Evolutionary conservation across 768 basidiomycete species (phyloP), one percentile per base, ranked within the genome.

Genomic region (Rhodotorula kratochvilovae): DNA sequence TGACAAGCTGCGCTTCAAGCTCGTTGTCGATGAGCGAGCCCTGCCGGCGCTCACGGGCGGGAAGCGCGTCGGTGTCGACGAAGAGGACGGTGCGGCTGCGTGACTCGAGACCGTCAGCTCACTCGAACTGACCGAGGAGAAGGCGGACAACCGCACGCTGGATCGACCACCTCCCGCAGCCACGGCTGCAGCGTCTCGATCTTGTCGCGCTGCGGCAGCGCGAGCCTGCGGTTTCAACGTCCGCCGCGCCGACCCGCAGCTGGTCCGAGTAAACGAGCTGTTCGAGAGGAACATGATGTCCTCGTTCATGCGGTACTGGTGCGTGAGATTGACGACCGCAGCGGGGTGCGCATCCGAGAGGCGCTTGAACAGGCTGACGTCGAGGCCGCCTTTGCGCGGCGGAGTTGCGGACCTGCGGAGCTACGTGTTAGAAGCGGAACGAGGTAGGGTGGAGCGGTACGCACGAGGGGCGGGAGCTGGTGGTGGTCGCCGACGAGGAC

Each of bases 401-500:
- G 1, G 81, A 83, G 77, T 90, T 92, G 61, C 89, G 88, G 42
- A 96, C 91, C 92, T 94, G 63, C 4, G 27, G 15, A 43, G 46
- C 33, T 29, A 43, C 15, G 43, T 42, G 42, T 42, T 42, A 46
- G 45, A 21, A 3, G 15, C 8, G 63, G 5, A 17, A 61, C 42
- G 33, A 33, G 21, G 39, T 53, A 45, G 15, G 63, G 35, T 31
- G 64, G 1, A 35, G 36, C 63, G 43, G 31, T 3, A 75, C 85
- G 67, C 76, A 95, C 95, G 51, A 98, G 85, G 0, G 96, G 96
- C 17, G 95, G 95, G 4, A 99, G 86, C 77, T 99, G 96, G 82
- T 89, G 92, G 81, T 99, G 96, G 78, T 98, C 96, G 13, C 96
- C 96, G 27, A 98, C 95, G 21, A 98, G 87, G 10, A 98, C 86